Evolutionary conservation across 495 filamentous ascomycete species (phyloP).

Genomic region (Podospora anserina): DNA sequence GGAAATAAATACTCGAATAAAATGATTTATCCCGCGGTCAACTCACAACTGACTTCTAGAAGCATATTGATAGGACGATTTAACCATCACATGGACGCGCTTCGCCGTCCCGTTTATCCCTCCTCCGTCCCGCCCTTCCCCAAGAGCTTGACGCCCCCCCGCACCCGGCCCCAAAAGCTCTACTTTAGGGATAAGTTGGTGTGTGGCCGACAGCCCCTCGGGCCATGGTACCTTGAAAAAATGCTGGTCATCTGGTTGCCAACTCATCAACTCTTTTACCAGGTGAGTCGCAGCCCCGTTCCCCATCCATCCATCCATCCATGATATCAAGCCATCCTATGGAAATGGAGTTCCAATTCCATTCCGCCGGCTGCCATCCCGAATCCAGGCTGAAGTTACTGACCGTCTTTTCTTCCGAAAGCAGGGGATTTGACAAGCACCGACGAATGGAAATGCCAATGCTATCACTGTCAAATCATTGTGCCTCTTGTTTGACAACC

Average conservation of each 20-base stretch:
- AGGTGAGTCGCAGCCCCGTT: slow-evolving; percentile 21
- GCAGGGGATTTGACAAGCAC: neutral
- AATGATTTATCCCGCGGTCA: neutral
- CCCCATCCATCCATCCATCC: neutral
- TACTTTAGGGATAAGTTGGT: slow-evolving; percentile 7
- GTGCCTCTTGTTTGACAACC: neutral
- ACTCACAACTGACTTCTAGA: neutral
- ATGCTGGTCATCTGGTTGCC: slow-evolving; percentile 31
- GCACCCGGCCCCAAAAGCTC: neutral
- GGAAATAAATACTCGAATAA: neutral
- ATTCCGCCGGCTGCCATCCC: neutral
- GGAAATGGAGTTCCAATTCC: slow-evolving; percentile 4
- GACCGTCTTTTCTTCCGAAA: neutral
- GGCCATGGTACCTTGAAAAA: slow-evolving; percentile 11
- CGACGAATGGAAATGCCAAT: neutral
- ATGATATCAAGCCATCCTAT: neutral
- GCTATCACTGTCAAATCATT: neutral
- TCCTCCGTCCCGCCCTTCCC: neutral
- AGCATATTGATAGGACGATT: neutral
- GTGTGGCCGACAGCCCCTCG: slow-evolving; percentile 9
- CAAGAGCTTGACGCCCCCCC: neutral
- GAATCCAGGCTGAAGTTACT: neutral
- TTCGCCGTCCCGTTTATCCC: neutral
- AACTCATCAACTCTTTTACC: slow-evolving; percentile 30
- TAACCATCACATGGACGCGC: slow-evolving; percentile 5